phyloP scores from a whole-genome alignment of 2,329 filamentous ascomycete genomes.

The Cyclaneusma minus region DNA sequence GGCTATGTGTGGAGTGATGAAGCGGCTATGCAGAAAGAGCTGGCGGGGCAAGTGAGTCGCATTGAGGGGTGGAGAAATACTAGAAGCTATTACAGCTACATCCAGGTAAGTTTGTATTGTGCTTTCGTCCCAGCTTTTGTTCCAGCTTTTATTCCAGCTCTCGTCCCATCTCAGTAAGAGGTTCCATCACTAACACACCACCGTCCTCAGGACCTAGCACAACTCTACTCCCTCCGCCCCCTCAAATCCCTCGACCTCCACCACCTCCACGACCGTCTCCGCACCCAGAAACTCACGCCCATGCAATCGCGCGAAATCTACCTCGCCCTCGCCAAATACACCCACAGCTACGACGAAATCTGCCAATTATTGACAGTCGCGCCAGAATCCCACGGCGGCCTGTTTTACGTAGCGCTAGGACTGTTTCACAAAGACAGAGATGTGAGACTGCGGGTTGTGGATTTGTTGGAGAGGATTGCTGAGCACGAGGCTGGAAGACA shows the following conservation, averaged over 20 bases:
- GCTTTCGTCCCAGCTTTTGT: too few relatives aligned
- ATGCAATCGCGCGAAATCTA: constrained; percentile 74
- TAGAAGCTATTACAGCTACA: constrained; percentile 87
- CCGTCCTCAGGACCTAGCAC: constrained; percentile 40
- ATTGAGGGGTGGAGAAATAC: constrained; percentile 97
- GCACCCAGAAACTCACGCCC: constrained; percentile 63
- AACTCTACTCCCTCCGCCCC: constrained; percentile 47
- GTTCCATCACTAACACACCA: constrained; percentile 20
- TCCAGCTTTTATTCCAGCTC: constrained; percentile 2
- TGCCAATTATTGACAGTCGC: constrained; percentile 70
- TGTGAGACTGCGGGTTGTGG: constrained; percentile 63
- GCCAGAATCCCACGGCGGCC: constrained; percentile 70
- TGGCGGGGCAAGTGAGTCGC: constrained; percentile 79
- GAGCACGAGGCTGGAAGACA: constrained; percentile 84
- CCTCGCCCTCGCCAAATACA: constrained; percentile 58
- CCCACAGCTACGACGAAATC: constrained; percentile 71
- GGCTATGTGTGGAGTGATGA: constrained; percentile 94
- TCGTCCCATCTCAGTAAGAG: not conserved
- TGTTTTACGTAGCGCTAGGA: constrained; percentile 84
- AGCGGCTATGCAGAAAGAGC: constrained; percentile 61
- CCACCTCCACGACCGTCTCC: constrained; percentile 83
- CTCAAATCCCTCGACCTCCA: constrained; percentile 74
- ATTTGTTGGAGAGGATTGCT: constrained; percentile 66
- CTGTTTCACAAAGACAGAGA: constrained; percentile 79
- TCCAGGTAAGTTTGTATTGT: constrained; percentile 43